phyloP scores from a whole-genome alignment of 768 basidiomycete species.

The Amanita rimosa region DNA sequence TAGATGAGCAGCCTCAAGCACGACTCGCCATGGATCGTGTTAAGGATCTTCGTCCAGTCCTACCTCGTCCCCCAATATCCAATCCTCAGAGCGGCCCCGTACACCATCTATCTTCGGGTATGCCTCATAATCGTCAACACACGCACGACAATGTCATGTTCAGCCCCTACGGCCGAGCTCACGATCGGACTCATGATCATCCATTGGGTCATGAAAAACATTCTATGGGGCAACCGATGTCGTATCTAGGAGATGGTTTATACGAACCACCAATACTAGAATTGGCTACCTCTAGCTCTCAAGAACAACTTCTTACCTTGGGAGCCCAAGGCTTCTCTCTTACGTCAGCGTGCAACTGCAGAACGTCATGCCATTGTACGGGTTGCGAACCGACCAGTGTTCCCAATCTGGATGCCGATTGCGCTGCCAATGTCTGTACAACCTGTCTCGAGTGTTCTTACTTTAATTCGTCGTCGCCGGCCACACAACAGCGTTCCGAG shows the following conservation, averaged over 20 bases:
- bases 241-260: constrained; percentile 15
- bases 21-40: constrained; percentile 37
- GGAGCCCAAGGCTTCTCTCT: background rate
- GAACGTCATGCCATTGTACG: constrained; percentile 50
- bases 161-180: constrained; percentile 61
- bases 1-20: background rate
- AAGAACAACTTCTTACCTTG: constrained; percentile 9
- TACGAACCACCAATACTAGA: constrained; percentile 20
- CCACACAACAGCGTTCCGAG: constrained; percentile 27
- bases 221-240: constrained; percentile 15
- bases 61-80: constrained; percentile 40
- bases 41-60: constrained; percentile 56
- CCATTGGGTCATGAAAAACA: constrained; percentile 9
- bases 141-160: constrained; percentile 32
- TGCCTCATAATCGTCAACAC: constrained; percentile 36
- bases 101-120: constrained; percentile 36
- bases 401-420: constrained; percentile 26
- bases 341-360: constrained; percentile 52
- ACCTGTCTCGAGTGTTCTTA: constrained; percentile 58
- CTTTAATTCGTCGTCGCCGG: constrained; percentile 26
- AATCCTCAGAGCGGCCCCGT: constrained; percentile 22
- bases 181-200: constrained; percentile 31
- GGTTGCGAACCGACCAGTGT: constrained; percentile 39
- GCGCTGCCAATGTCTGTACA: constrained; percentile 21
- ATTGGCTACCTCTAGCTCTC: constrained; percentile 16